phyloP scores from a whole-genome alignment of 345 rosid genomes.

The Euphorbia peplus region DNA sequence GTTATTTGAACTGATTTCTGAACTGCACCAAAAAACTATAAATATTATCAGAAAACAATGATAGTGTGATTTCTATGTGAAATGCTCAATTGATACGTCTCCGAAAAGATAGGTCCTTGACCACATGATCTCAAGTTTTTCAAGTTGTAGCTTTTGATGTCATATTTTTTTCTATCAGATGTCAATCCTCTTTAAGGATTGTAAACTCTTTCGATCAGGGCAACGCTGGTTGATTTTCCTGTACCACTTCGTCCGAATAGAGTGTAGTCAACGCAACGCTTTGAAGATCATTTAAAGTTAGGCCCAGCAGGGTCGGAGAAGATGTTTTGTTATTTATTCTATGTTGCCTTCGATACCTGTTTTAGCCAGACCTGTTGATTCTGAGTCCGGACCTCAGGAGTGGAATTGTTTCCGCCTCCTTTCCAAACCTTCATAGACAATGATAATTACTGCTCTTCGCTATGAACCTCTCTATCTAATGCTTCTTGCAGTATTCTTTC shows the following conservation, averaged over 20 bases:
- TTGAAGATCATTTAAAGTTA: slow-evolving; percentile 17
- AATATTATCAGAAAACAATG: background rate
- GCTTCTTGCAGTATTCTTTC: slow-evolving; percentile 53
- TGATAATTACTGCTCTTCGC: slow-evolving; percentile 45
- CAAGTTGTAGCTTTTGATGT: slow-evolving; percentile 28
- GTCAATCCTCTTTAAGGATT: slow-evolving; percentile 17
- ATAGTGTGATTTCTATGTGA: background rate
- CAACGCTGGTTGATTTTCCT: slow-evolving; percentile 29
- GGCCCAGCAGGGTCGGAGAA: slow-evolving; percentile 33
- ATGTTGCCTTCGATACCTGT: slow-evolving; percentile 14
- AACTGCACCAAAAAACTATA: no score
- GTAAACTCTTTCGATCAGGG: slow-evolving; percentile 24
- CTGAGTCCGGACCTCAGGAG: no score
- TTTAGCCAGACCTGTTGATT: no score
- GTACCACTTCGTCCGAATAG: slow-evolving; percentile 32
- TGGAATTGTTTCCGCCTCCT: no score
- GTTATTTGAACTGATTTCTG: background rate
- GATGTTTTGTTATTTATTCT: slow-evolving; percentile 12
- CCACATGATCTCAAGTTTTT: slow-evolving; percentile 41
- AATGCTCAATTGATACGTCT: background rate
- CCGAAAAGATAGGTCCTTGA: slow-evolving; percentile 24
- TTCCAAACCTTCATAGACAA: slow-evolving; percentile 22
- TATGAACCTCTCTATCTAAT: slow-evolving; percentile 42
- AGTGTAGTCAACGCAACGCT: no score
- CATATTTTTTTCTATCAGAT: slow-evolving; percentile 24